These are phyloP conservation scores for Scutellaria barbata DNA, from an alignment of 257 asterid species.

Conservation along the genomic window DNA sequence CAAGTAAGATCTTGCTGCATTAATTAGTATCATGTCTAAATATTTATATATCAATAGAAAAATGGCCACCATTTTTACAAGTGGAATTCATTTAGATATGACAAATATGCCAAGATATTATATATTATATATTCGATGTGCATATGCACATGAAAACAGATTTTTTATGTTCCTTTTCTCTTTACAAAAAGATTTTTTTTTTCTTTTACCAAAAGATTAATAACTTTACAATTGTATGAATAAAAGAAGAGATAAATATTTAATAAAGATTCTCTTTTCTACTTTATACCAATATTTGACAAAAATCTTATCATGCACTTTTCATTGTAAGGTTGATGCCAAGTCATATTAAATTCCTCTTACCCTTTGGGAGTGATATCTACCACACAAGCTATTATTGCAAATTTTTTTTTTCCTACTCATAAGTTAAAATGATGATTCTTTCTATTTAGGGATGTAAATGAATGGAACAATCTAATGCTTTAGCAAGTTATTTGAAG, in stretches of 20 bases:
- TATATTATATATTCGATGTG: too few relatives aligned
- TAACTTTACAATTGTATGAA: neutral
- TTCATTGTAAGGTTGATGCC: neutral
- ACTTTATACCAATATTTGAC: conserved; percentile 31
- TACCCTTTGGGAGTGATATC: neutral
- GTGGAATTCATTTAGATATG: too few relatives aligned
- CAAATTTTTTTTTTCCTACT: too few relatives aligned
- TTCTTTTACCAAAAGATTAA: neutral
- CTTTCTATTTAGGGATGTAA: too few relatives aligned
- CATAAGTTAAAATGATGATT: too few relatives aligned
- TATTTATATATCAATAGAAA: too few relatives aligned
- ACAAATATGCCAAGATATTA: too few relatives aligned
- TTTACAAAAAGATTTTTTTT: conserved; percentile 18
- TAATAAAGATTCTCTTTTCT: neutral
- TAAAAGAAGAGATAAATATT: neutral
- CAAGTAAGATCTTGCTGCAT: too few relatives aligned
- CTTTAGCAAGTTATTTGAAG: too few relatives aligned
- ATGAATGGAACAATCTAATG: too few relatives aligned
- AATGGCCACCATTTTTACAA: too few relatives aligned
- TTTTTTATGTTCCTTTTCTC: neutral
- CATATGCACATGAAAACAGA: neutral
- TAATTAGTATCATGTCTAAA: too few relatives aligned
- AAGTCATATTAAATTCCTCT: neutral
- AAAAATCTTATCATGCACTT: conserved; percentile 31
- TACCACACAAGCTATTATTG: neutral